These are phyloP conservation scores for Strobilomyces echinocephalus DNA, from an alignment of 768 basidiomycete genomes.

Conservation along the genomic window DNA sequence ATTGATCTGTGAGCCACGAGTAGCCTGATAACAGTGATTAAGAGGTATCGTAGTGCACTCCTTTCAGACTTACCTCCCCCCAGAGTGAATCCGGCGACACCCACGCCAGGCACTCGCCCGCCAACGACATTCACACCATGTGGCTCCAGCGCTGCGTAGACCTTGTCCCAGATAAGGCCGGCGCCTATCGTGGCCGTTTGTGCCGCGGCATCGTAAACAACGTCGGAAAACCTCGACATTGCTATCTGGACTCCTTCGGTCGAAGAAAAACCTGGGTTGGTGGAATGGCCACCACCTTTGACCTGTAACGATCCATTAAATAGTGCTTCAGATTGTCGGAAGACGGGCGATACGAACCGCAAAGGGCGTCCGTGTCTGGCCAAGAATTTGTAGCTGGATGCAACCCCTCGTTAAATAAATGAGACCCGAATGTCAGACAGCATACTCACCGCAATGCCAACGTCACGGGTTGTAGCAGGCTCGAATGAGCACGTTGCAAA, in stretches of 20 bases:
- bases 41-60: not conserved
- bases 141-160: constrained; percentile 46
- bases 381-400: constrained; percentile 20
- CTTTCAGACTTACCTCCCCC: constrained; percentile 42
- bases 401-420: not conserved
- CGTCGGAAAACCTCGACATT: constrained; percentile 44
- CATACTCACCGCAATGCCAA: constrained; percentile 34
- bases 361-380: constrained; percentile 37
- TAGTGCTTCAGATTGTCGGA: not conserved
- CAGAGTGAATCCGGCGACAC: constrained; percentile 27
- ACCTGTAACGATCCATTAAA: constrained; percentile 33
- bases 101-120: constrained; percentile 48
- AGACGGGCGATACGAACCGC: constrained; percentile 15
- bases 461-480: not conserved
- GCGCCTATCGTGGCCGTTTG: constrained; percentile 38
- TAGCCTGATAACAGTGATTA: constrained; percentile 1
- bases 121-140: constrained; percentile 52
- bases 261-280: constrained; percentile 54
- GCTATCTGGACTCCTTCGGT: constrained; percentile 53
- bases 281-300: constrained; percentile 56
- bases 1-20: constrained; percentile 53
- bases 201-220: constrained; percentile 33
- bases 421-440: not conserved
- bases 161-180: constrained; percentile 59
- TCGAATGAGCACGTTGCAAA: not conserved